Conservation (phyloP, 2,329 filamentous ascomycete genomes). For the Aspergillus sp. region DNA sequence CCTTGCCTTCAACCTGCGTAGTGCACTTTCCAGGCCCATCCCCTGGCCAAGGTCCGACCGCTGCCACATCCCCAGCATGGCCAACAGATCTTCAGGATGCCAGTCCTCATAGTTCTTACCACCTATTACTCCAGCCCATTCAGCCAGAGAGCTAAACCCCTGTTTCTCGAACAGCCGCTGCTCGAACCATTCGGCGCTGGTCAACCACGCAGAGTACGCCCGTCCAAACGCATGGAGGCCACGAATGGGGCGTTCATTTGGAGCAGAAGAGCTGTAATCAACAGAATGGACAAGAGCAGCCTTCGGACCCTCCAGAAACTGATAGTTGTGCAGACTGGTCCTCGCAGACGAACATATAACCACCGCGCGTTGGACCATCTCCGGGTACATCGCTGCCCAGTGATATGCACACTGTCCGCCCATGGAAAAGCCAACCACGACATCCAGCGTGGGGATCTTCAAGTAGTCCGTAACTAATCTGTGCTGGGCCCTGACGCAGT, state of each 20-base stretch:
- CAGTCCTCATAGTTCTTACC: background rate
- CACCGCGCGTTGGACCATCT: background rate
- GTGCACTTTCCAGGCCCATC: no score
- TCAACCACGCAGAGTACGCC: background rate
- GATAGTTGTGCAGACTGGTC: background rate
- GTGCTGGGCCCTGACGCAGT: background rate
- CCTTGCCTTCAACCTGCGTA: no score
- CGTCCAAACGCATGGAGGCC: background rate
- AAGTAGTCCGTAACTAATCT: background rate
- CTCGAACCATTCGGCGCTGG: background rate
- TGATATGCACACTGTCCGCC: background rate
- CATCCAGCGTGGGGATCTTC: background rate
- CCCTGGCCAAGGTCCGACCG: no score
- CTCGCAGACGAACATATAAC: background rate
- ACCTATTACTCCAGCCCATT: background rate
- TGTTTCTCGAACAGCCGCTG: background rate
- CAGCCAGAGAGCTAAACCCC: background rate
- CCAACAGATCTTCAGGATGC: background rate
- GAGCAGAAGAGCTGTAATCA: background rate
- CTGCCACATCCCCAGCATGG: background rate
- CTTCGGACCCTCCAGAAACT: background rate
- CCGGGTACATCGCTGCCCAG: background rate
- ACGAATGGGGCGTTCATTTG: rapidly evolving
- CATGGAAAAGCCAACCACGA: background rate
- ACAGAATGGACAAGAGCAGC: background rate